phyloP scores from a whole-genome alignment of 2,329 filamentous ascomycete species.

The Xylaria sp. region DNA sequence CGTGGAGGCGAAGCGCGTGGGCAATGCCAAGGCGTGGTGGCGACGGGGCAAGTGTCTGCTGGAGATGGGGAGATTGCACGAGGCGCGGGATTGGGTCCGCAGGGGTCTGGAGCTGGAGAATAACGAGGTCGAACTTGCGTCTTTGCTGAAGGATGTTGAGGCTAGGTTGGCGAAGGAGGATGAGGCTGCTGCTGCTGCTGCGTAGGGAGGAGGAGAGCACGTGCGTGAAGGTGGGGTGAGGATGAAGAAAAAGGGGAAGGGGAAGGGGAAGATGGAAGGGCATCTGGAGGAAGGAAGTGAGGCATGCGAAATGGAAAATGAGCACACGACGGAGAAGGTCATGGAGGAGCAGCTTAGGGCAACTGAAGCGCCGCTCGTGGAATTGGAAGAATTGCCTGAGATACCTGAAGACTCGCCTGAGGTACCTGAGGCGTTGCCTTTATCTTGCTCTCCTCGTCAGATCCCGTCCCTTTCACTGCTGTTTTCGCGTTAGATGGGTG shows the following conservation, averaged over 20 bases:
- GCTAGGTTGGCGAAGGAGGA: conserved; percentile 56
- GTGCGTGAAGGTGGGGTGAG: too few species aligned
- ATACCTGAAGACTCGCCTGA: not conserved
- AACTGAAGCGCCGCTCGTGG: too few species aligned
- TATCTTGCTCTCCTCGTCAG: not conserved
- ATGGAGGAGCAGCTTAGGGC: too few species aligned
- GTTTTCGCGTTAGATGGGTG: not conserved
- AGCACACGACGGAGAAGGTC: not conserved
- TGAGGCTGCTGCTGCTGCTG: conserved; percentile 22
- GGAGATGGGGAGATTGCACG: conserved; percentile 89
- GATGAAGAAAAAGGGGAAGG: not conserved
- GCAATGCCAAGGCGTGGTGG: conserved; percentile 97
- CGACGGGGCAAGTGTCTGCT: conserved; percentile 82
- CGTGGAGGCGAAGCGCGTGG: conserved; percentile 85
- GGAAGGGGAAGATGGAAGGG: not conserved
- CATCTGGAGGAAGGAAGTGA: not conserved
- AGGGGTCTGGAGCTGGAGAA: conserved; percentile 86
- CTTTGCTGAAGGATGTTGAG: conserved; percentile 72
- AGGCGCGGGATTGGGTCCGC: conserved; percentile 82
- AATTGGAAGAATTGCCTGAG: too few species aligned
- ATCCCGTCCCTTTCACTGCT: not conserved
- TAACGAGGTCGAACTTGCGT: conserved; percentile 71
- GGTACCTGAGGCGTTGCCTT: not conserved
- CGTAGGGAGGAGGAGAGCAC: not conserved
- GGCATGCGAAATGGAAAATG: too few species aligned